These are phyloP conservation scores for Pichia nakasei DNA, from an alignment of 805 yeast species.

Conservation along the genomic window DNA sequence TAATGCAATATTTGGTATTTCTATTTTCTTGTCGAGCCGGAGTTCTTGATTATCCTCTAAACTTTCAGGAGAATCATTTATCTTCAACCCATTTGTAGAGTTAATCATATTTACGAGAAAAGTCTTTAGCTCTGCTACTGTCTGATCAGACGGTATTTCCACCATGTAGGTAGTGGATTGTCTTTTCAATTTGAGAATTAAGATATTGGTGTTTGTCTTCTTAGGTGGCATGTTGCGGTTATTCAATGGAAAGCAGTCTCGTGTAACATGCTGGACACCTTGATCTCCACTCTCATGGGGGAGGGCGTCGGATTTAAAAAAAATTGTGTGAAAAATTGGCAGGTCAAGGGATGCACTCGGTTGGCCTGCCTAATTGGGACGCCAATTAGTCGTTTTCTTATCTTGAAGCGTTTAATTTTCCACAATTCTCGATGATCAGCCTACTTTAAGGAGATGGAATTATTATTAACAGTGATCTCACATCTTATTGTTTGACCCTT, in stretches of 20 bases:
- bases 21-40: constrained; percentile 29
- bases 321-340: no score
- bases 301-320: no score
- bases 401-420: neutral
- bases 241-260: no score
- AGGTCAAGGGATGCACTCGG: neutral
- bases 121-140: constrained; percentile 20
- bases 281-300: no score
- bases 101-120: constrained; percentile 32
- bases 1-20: constrained; percentile 23
- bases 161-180: constrained; percentile 29
- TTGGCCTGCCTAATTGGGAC: neutral
- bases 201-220: constrained; percentile 12
- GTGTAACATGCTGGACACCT: no score
- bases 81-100: constrained; percentile 40
- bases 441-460: no score
- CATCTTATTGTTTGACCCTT: no score
- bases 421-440: no score
- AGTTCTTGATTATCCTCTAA: constrained; percentile 19
- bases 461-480: no score
- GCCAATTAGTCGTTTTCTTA: neutral
- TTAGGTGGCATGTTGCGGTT: constrained; percentile 21
- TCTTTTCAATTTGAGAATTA: constrained; percentile 27
- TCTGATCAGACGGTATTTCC: constrained; percentile 16
- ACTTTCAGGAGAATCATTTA: constrained; percentile 21